A percentile compares a stretch with the other conserved stretches of the same genome.
Conservation (phyloP, 352 stramenopile genomes). For the Pythium inflatum region DNA sequence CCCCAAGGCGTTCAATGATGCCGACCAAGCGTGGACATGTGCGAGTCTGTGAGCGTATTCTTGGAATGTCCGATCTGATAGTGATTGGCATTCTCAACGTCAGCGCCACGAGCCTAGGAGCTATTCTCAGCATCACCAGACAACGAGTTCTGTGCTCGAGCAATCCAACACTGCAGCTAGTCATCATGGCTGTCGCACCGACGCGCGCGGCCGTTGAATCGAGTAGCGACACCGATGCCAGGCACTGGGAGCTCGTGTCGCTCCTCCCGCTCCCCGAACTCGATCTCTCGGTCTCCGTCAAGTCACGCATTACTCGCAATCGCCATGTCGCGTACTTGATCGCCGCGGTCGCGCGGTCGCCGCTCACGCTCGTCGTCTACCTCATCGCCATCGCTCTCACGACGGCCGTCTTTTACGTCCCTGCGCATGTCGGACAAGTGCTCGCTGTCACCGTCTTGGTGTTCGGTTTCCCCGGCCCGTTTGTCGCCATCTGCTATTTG, state of each 20-base stretch:
- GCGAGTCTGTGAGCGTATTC: too few species aligned
- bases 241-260: slow-evolving; percentile 25
- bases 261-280: slow-evolving; percentile 16
- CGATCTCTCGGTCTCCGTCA: slow-evolving; percentile 30
- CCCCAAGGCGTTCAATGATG: too few species aligned
- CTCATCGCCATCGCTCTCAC: background rate
- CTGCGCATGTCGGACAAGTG: background rate
- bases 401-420: background rate
- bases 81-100: too few species aligned
- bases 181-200: too few species aligned
- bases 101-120: too few species aligned
- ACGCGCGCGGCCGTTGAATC: too few species aligned
- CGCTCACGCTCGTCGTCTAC: slow-evolving; percentile 3
- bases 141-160: too few species aligned
- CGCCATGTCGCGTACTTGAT: background rate
- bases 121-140: too few species aligned
- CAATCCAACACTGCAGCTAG: too few species aligned
- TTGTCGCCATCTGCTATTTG: slow-evolving; percentile 15
- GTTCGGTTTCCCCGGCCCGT: background rate
- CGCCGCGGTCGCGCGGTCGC: background rate
- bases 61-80: too few species aligned
- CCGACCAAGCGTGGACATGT: too few species aligned
- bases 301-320: slow-evolving; percentile 16
- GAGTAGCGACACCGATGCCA: too few species aligned
- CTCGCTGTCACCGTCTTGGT: background rate